phyloP scores from a whole-genome alignment of 1,284 basidiomycete species.

The Trichosporon sp. region DNA sequence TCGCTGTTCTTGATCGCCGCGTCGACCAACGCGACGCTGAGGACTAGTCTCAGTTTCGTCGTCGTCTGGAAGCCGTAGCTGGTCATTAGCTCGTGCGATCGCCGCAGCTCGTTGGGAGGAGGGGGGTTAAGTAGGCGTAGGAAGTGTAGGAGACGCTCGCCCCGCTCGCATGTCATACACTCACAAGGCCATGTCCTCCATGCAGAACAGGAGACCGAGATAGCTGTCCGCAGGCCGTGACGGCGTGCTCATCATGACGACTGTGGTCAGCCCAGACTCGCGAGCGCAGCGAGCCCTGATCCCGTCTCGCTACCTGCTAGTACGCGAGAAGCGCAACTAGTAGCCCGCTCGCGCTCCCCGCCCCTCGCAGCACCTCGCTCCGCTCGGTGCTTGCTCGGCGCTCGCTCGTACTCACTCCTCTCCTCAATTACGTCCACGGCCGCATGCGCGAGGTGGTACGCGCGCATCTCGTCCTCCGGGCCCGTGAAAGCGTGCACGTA shows the following conservation, averaged over 20 bases:
- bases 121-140: neutral
- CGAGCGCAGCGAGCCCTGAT: neutral
- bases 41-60: conserved; percentile 53
- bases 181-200: conserved; percentile 58
- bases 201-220: conserved; percentile 56
- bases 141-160: neutral
- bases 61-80: conserved; percentile 57
- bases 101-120: neutral
- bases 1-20: conserved; percentile 57
- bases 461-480: conserved; percentile 49
- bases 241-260: conserved; percentile 51
- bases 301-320: no score
- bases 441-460: conserved; percentile 55
- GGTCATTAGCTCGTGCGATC: conserved; percentile 11
- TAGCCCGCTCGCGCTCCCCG: no score
- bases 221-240: conserved; percentile 53
- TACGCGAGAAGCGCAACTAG: no score
- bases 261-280: conserved; percentile 32
- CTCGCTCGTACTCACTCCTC: conserved; percentile 44
- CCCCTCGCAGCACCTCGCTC: neutral
- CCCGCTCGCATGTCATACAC: conserved; percentile 26
- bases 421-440: conserved; percentile 57
- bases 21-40: conserved; percentile 55
- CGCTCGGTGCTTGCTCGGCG: neutral
- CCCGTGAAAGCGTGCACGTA: conserved; percentile 55